phyloP scores from a whole-genome alignment of 1,284 basidiomycete species.

The Microbotryomycetes sp. region DNA sequence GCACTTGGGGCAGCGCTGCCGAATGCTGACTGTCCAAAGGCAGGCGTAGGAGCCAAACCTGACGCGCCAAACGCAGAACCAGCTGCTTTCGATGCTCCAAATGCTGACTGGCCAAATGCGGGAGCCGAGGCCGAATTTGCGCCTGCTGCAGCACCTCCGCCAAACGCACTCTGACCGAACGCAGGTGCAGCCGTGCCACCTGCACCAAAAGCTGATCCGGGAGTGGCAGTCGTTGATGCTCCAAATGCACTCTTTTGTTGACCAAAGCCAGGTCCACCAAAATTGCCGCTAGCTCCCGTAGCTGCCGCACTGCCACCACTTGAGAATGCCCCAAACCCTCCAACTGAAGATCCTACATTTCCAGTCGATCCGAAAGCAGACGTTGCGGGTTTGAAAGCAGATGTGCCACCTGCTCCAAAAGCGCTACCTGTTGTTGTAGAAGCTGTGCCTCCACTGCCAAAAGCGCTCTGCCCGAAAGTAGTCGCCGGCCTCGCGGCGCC shows the following conservation, averaged over 20 bases:
- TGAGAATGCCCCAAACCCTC: slow-evolving; percentile 7
- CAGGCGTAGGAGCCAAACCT: slow-evolving; percentile 26
- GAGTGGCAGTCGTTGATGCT: slow-evolving; percentile 13
- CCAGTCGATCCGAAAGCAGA: slow-evolving; percentile 15
- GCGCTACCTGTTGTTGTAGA: slow-evolving; percentile 16
- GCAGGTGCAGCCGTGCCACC: slow-evolving; percentile 38
- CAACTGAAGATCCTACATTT: slow-evolving; percentile 2
- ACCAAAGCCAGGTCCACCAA: slow-evolving; percentile 14
- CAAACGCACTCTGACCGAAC: slow-evolving; percentile 43
- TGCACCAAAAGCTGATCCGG: slow-evolving; percentile 45
- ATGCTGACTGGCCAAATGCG: slow-evolving; percentile 40
- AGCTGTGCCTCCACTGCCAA: slow-evolving; percentile 38
- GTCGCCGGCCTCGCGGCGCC: background rate
- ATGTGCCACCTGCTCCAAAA: slow-evolving; percentile 26
- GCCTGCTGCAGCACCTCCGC: slow-evolving; percentile 29
- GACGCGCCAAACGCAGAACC: slow-evolving; percentile 5
- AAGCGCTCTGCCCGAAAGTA: slow-evolving; percentile 32
- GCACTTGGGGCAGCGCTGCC: slow-evolving; percentile 25
- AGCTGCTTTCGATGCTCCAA: slow-evolving; percentile 29
- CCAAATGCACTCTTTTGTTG: slow-evolving; percentile 42
- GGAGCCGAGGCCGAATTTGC: slow-evolving; percentile 27
- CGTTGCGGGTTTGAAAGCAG: slow-evolving; percentile 17
- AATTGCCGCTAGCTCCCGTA: slow-evolving; percentile 1
- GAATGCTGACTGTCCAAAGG: slow-evolving; percentile 40
- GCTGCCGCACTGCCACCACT: background rate